Base-by-base conservation (phyloP, 805 yeast species). In the Pichia sporocuriosa region DNA sequence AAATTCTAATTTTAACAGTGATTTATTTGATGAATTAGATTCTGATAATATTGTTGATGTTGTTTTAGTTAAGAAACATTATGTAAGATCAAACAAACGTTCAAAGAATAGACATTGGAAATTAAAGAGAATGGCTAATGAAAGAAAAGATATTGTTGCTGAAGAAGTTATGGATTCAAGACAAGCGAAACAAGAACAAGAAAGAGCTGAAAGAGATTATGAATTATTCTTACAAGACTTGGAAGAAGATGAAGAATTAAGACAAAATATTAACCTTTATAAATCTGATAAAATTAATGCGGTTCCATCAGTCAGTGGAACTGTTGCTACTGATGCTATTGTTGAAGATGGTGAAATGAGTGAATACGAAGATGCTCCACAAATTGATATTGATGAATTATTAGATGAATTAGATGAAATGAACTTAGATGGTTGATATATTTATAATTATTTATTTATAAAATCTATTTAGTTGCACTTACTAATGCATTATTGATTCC, bases 91-190 rank as follows among this genome's bases (percentile, higher is more conserved):
- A 68, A 70, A 78, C 35, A 77, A 75, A 68, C 82, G 78, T 69
- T 67, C 75, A 51, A 82, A 81, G 75, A 76, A 80, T 72, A 80
- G 90, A 73, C 71, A 72, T 63, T 86, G 95, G 95, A 86, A 83
- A 66, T 78, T 90, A 65, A 84, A 85, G 80, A 84, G 97, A 73
- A 89, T 90, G 96, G 97, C 97, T 29, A 84, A 74, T 58, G 97
- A 93, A 67, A 95, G 89, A 67, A 76, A 78, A 51, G 97, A 89
- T 54, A 79, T 86, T 50, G 88, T 81, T 34, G 94, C 93, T 44
- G 41, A 36, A 15, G 46, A 40, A 36, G 50, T 49, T 29, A 51
- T 48, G 39, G 68, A 65, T 47, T 70, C 77, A 3, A 82, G 88
- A 67, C 82, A 77, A 49, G 89, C 86, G 42, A 83, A 77, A 69